Evolutionary conservation across 2,329 filamentous ascomycete species (phyloP), one percentile per base, ranked within the genome.

Genomic region (Microsporum canis): DNA sequence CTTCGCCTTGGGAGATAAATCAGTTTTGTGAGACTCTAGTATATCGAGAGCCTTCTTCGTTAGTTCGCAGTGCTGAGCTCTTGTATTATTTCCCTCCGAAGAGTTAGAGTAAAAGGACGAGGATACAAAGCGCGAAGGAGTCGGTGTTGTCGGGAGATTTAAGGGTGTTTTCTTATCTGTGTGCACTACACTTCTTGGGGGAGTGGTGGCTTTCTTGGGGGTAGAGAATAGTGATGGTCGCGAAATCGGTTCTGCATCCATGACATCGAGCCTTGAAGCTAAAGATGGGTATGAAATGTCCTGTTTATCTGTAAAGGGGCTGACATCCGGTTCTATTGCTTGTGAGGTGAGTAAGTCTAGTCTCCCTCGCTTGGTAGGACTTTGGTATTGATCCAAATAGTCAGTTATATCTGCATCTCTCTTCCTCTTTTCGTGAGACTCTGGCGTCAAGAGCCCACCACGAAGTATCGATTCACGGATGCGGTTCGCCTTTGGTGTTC

Each of bases 1-100:
- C 38, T 69, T 71, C 1, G 72, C 72, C 7, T 65, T 61, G 7
- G 69, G 67, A 4, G 73, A 66, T 7, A 79, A 58, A 1, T 69
- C 66, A 27, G 73, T 68, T 38, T 66, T 60, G 60, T 76, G 68
- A 5, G 67, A 66, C 3, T 75, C 70, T 14, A 79, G 65, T 1
- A 76, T 68, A 3, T 63, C 64, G 3, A 75, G 62, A 12, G 70
- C 69, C 31, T 71, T 66, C 8, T 61, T 58, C 8, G 68, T 65
- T 14, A 73, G 65, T 5, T 66, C 57, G 8, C 63, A 69, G 17
- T 34, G 61, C 53, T 67, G 6, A 68, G 71, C 8, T 71, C n/a
- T 38, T 39, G 10, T 38, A 27, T 38, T 29, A 17, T 23, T 39
- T 38, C 23, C 27, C 10, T 41, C 38, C 39, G 55, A 38, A 4